Evolutionary conservation across 1,284 basidiomycete genomes (phyloP), one percentile per base, ranked within the genome.

Genomic region (Cryptococcus floricola): DNA sequence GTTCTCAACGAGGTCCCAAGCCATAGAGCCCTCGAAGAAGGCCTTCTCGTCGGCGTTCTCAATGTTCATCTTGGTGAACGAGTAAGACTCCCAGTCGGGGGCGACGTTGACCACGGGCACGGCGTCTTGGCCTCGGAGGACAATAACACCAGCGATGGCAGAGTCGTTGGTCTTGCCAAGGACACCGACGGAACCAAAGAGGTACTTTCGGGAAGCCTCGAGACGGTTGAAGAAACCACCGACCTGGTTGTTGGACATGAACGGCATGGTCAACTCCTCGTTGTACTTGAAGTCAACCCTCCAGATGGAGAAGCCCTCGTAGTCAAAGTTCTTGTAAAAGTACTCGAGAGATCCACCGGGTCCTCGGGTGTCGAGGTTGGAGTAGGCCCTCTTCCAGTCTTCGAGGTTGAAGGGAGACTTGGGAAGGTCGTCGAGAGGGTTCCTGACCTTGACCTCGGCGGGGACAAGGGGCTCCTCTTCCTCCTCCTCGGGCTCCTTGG

Each of bases 351-450:
- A 71, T 75, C 91, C 87, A 39, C 87, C 88, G 37, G 56, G 18
- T 38, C 56, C 56, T 57, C 89, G 85, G 39, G 94, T 97, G 56
- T 97, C 94, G 79, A 88, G 87, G 87, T 98, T 98, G 68, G 92
- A 96, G 83, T 98, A 98, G 57, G 89, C 87, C 53, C 92, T 87
- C 81, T 98, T 98, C 90, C 91, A 96, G 80, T 97, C 93, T 78
- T 98, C 94, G 57, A 98, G 86, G 81, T 93, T 92, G 81, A 97
- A 89, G 14, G 83, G 80, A 18, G 89, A 91, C 81, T 95, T 95
- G 66, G 94, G 91, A 55, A 96, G 84, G 60, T 83, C 82, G 65
- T 97, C 95, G 52, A 96, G 86, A 34, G 94, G 94, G 84, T 97
- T 96, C 85, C 94, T 94, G 57, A 80, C 83, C 79, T 95, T 87